Percentiles rank a stretch among this genome's conserved stretches.
Conservation (phyloP, 352 stramenopile genomes). For the Blastocystis sp. region DNA sequence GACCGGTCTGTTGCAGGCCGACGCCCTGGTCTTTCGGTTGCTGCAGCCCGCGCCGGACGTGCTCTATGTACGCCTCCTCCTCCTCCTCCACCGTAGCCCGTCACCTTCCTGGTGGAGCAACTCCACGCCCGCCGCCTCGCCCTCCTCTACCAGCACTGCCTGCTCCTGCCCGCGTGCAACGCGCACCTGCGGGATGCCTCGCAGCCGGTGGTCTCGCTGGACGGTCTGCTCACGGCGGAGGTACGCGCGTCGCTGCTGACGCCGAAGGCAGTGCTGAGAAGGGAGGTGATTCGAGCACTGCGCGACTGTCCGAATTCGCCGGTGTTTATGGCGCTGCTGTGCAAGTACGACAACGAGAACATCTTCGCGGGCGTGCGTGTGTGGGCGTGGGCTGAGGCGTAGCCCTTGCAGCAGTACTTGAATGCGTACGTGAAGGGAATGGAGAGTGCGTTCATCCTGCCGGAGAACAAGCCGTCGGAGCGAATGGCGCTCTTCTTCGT, state of each 20-base stretch:
- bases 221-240: background rate
- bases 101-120: constrained; percentile 9
- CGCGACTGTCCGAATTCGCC: constrained; percentile 18
- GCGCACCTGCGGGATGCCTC: background rate
- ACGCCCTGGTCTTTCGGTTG: background rate
- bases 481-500: constrained; percentile 15
- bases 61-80: constrained; percentile 2
- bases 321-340: constrained; percentile 6
- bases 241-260: background rate
- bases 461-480: constrained; percentile 52
- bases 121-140: background rate
- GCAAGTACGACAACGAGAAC: constrained; percentile 34
- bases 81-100: background rate
- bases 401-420: constrained; percentile 55
- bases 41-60: constrained; percentile 3
- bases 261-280: constrained; percentile 13
- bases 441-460: constrained; percentile 46
- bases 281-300: constrained; percentile 13
- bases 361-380: constrained; percentile 20
- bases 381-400: background rate
- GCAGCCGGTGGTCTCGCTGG: background rate
- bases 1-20: background rate
- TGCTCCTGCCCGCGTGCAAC: background rate
- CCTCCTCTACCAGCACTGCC: constrained; percentile 24
- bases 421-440: constrained; percentile 29